Evolutionary conservation across 2,329 filamentous ascomycete species (phyloP), one percentile per base, ranked within the genome.

Genomic region (Trichothecium roseum): DNA sequence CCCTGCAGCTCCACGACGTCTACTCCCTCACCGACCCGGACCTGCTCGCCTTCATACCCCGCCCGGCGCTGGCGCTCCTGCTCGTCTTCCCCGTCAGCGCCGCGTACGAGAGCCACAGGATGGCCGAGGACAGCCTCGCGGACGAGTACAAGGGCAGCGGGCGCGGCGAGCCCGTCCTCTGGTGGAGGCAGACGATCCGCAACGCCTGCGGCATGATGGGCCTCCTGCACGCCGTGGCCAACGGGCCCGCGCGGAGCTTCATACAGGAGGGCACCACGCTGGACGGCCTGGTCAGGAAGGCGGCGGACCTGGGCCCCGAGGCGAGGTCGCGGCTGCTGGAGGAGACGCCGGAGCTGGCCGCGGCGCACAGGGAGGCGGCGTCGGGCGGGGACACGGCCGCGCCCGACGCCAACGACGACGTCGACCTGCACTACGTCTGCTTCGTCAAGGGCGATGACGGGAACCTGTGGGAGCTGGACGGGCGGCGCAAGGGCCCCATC

Each of bases 371-470:
- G 32, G 72, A 74, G 40, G 87, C 86, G 12, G 91, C 89, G 5
- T 69, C 69, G 7, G 64, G 71, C 40, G 89, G 89, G 14, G 85
- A 89, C 53, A 94, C 87, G 1, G 53, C 68, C 10, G 84, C 88
- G 2, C 89, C 91, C 0, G 63, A 72, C 36, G 85, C 86, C 8
- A 72, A 78, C n/a, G 83, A 84, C 49, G 74, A 81, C 46, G 70
- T 94, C n/a, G 89, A 95, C 53, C 67, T 95, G 48, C 91, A 98
- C 64, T 96, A 94, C 55, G 89, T 96, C 32, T 91, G 85, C 52
- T 98, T 96, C 59, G 83, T 91, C 35, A 91, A 88, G 64, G 67
- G 67, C 22, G 61, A 60, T 35, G 77, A 83, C 54, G 80, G 80
- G 37, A 72, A 55, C 10, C 49, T 77, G 27, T 77, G 72, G 70